Base-by-base conservation (phyloP, 257 asterid species). In the Agastache rugosa region DNA sequence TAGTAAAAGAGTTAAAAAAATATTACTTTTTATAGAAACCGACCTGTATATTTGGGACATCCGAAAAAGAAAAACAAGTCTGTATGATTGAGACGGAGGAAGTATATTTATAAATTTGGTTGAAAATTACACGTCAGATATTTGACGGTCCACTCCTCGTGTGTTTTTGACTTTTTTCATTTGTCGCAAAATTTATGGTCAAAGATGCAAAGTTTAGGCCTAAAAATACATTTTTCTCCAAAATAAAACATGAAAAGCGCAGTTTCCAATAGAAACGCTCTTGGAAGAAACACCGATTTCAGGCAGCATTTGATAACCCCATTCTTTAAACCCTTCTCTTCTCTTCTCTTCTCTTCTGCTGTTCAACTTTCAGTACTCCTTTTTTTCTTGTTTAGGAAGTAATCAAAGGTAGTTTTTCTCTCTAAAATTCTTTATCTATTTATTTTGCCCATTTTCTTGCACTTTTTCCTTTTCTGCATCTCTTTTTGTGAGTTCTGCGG, bases 351-450 rank as follows among this genome's bases (percentile, higher is more conserved):
- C 4, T 54, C 0, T 37, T 51, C 51, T n/a, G n/a, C n/a, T n/a
- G n/a, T 51, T 34, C 25, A 25, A 11, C 63, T 61, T 39, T 25
- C 20, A 2, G 39, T 10, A 6, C 8, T 5, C n/a, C 2, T 7
- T 16, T 7, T 27, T 42, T 55, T 17, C 9, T 20, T 39, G 15
- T 10, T 70, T 11, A 22, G 56, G 39, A 77, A 63, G 77, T 54
- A 31, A 77, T 16, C 44, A 44, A 22, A 77, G 81, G 81, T 71
- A 6, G 8, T 69, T 35, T 63, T 34, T 53, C 9, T 62, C 51
- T 77, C 61, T 70, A 11, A 3, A 11, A 3, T 8, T 11, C 8
- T 11, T 4, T 51, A 19, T 53, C 15, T 10, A 22, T 25, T 3
- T 37, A 50, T 16, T 2, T 6, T 58, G n/a, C n/a, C 15, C 12